Evolutionary conservation across 306 rosid species (phyloP).

Genomic region (Corylus heterophylla): DNA sequence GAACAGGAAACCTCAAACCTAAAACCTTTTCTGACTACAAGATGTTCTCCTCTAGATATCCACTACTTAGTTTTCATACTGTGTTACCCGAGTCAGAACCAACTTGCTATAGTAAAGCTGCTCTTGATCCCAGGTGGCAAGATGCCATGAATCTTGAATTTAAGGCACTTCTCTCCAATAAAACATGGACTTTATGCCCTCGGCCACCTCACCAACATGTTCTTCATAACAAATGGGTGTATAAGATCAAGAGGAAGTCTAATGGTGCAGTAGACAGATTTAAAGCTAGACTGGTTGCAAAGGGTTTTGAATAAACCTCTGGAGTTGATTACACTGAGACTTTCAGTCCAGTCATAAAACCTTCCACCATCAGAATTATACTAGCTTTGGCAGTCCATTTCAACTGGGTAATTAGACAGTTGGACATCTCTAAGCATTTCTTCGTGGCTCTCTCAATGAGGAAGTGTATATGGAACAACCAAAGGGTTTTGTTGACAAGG

Average conservation of each 20-base stretch:
- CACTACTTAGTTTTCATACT: too few relatives aligned
- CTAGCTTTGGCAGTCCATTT: not conserved
- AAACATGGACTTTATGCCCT: not conserved
- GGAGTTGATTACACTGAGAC: not conserved
- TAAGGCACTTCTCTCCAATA: not conserved
- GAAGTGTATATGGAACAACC: too few relatives aligned
- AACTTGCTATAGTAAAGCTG: not conserved
- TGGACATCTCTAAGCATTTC: too few relatives aligned
- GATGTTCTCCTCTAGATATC: too few relatives aligned
- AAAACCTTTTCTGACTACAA: too few relatives aligned
- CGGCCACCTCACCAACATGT: not conserved
- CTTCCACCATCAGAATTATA: not conserved
- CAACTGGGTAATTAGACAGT: not conserved
- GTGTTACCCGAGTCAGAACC: rapidly evolving
- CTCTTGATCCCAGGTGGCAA: too few relatives aligned
- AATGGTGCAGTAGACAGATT: not conserved
- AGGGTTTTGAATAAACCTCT: not conserved
- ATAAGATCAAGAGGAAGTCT: not conserved
- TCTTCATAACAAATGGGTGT: not conserved
- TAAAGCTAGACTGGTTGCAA: not conserved
- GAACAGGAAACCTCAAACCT: too few relatives aligned
- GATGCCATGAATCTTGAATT: not conserved
- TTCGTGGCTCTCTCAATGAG: too few relatives aligned
- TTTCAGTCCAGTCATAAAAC: not conserved
- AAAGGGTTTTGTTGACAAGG: too few relatives aligned